Percentiles rank a stretch among this genome's conserved stretches.
Conservation (phyloP, 2,329 filamentous ascomycete species). For the Basipetospora sp. region DNA sequence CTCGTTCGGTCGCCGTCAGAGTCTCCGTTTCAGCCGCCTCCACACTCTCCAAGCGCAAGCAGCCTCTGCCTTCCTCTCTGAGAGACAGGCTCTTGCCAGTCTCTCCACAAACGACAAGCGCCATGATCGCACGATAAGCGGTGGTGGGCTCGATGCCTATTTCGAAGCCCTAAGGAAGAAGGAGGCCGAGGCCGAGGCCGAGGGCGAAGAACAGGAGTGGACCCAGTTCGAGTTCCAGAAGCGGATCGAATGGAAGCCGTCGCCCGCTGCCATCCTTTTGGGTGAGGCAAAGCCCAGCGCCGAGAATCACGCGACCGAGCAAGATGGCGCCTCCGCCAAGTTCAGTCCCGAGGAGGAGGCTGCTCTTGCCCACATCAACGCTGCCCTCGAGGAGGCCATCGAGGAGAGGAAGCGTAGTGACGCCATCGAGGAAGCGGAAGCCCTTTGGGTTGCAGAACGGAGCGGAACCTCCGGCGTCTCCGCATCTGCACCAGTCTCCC, state of each 20-base stretch:
- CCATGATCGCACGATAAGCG: conserved; percentile 26
- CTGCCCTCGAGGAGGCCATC: conserved; percentile 68
- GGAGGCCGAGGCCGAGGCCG: conserved; percentile 43
- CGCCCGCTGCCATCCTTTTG: conserved; percentile 39
- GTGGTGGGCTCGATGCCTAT: conserved; percentile 72
- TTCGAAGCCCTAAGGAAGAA: conserved; percentile 78
- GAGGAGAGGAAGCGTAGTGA: conserved; percentile 35
- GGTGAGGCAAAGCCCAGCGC: conserved; percentile 43
- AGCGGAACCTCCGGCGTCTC: conserved; percentile 9
- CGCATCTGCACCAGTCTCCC: conserved; percentile 25
- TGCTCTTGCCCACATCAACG: conserved; percentile 68
- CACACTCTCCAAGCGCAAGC: conserved; percentile 53
- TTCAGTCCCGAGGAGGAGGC: conserved; percentile 26
- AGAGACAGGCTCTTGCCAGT: conserved; percentile 33
- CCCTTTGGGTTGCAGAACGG: conserved; percentile 22
- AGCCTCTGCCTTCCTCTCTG: conserved; percentile 53
- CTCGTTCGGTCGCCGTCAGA: conserved; percentile 45
- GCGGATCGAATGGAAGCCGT: conserved; percentile 75
- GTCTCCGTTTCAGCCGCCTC: conserved; percentile 38
- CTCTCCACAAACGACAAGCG: conserved; percentile 36
- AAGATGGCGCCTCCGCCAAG: conserved; percentile 20
- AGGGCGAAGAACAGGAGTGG: conserved; percentile 65
- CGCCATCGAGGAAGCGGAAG: conserved; percentile 28
- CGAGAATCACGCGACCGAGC: conserved; percentile 18
- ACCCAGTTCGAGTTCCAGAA: conserved; percentile 80